phyloP scores from a whole-genome alignment of 2,329 filamentous ascomycete species.

The Juglanconis sp. region DNA sequence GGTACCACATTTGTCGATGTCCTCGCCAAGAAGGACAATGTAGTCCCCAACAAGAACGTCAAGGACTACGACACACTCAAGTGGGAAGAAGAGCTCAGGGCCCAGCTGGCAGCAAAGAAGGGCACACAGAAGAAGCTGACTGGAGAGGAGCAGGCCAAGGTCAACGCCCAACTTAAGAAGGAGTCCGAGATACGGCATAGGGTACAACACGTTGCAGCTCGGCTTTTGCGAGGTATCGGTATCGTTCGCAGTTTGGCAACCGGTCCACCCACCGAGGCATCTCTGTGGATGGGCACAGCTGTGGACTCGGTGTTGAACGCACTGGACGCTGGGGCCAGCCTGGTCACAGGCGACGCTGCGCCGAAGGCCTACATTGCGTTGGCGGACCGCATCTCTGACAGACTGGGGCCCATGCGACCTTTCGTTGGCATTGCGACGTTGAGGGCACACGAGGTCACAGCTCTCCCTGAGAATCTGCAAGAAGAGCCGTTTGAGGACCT shows the following conservation, averaged over 20 bases:
- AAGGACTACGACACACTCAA: constrained; percentile 96
- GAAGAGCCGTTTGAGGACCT: constrained; percentile 81
- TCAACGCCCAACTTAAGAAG: constrained; percentile 86
- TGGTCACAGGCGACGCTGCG: constrained; percentile 77
- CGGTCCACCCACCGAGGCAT: constrained; percentile 84
- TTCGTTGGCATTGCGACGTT: constrained; percentile 89
- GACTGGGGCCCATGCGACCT: constrained; percentile 71
- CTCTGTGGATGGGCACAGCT: constrained; percentile 82
- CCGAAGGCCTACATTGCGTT: constrained; percentile 77
- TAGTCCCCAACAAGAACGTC: constrained; percentile 77
- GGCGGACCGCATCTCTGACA: constrained; percentile 68
- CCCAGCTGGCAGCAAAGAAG: constrained; percentile 88
- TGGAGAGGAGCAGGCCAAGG: constrained; percentile 81
- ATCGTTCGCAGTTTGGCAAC: constrained; percentile 79
- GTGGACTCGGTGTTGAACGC: constrained; percentile 69
- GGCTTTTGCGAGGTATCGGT: constrained; percentile 77
- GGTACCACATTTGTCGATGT: constrained; percentile 89
- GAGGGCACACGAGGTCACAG: constrained; percentile 70
- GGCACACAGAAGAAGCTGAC: constrained; percentile 88
- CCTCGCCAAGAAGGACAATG: constrained; percentile 73
- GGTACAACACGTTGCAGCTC: constrained; percentile 67
- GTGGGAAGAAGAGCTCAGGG: constrained; percentile 91
- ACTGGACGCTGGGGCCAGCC: constrained; percentile 75
- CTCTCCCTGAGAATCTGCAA: constrained; percentile 68
- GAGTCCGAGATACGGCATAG: constrained; percentile 74